Conservation (phyloP, 176 grass and related monocot species). For the Oryza punctata region DNA sequence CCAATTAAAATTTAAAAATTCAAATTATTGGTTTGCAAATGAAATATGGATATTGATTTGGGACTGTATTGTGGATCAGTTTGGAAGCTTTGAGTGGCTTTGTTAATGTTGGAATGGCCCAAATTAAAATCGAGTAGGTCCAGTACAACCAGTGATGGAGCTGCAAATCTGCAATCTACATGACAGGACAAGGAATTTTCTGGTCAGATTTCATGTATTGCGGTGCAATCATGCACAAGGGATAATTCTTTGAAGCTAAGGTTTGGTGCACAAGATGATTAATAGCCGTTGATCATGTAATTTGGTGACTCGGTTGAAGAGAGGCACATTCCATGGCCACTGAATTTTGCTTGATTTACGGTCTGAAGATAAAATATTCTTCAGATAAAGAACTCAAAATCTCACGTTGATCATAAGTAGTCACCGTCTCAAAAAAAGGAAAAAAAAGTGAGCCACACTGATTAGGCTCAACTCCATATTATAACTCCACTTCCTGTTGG, state of each 20-base stretch:
- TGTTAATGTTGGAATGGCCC: not conserved
- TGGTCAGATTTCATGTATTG: slow-evolving; percentile 31
- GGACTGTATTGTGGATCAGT: not conserved
- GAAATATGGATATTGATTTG: not conserved
- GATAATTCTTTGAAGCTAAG: slow-evolving; percentile 23
- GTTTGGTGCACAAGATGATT: slow-evolving; percentile 2
- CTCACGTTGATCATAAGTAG: slow-evolving; percentile 6
- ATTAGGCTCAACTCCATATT: not conserved
- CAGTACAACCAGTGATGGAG: slow-evolving; percentile 3
- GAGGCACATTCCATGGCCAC: not conserved
- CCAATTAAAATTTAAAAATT: not conserved
- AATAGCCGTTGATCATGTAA: slow-evolving; percentile 29
- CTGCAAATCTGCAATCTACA: slow-evolving; percentile 18
- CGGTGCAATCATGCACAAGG: slow-evolving; percentile 12
- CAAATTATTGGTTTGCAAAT: not conserved
- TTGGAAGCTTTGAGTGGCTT: not conserved
- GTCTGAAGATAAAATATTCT: not conserved
- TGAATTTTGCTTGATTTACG: not conserved
- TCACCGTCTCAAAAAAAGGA: not conserved
- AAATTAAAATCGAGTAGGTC: slow-evolving; percentile 1
- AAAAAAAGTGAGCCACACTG: not conserved
- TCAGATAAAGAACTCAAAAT: not conserved
- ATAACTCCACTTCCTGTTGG: slow-evolving; percentile 5
- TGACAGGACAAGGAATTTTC: slow-evolving; percentile 27
- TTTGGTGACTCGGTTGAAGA: slow-evolving; percentile 7